Conservation (phyloP, 331 rosid species). For the Ulmus americana region DNA sequence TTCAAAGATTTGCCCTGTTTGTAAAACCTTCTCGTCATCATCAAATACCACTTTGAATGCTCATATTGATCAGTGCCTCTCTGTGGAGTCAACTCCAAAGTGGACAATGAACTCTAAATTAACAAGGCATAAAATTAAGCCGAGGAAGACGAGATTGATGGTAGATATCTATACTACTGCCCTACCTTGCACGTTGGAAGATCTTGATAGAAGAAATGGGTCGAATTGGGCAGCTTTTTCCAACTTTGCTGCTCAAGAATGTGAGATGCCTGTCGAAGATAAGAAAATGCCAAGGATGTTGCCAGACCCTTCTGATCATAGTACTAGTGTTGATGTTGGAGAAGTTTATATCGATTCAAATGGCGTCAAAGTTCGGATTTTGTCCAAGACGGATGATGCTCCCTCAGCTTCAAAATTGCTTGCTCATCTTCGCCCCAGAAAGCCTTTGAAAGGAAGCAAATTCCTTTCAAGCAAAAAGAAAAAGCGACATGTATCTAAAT, state of each 20-base stretch:
- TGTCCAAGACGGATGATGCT: conserved; percentile 40
- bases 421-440: conserved; percentile 35
- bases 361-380: conserved; percentile 50
- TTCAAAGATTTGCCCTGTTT: conserved; percentile 60
- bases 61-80: conserved; percentile 59
- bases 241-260: conserved; percentile 29
- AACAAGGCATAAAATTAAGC: conserved; percentile 42
- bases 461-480: conserved; percentile 39
- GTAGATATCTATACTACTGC: conserved; percentile 50
- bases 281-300: conserved; percentile 25
- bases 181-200: conserved; percentile 45
- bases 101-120: conserved; percentile 36
- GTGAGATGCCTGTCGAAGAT: conserved; percentile 30
- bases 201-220: conserved; percentile 56
- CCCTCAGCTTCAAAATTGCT: conserved; percentile 22
- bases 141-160: conserved; percentile 50
- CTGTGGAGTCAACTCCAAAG: conserved; percentile 46
- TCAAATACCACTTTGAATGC: conserved; percentile 64
- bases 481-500: conserved; percentile 27
- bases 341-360: conserved; percentile 47
- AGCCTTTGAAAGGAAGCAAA: conserved; percentile 38
- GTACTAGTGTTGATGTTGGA: conserved; percentile 32
- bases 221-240: conserved; percentile 45
- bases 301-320: conserved; percentile 23
- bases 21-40: conserved; percentile 52